phyloP scores from a whole-genome alignment of 23 red algal genomes.

The Gracilaria vermiculophylla region DNA sequence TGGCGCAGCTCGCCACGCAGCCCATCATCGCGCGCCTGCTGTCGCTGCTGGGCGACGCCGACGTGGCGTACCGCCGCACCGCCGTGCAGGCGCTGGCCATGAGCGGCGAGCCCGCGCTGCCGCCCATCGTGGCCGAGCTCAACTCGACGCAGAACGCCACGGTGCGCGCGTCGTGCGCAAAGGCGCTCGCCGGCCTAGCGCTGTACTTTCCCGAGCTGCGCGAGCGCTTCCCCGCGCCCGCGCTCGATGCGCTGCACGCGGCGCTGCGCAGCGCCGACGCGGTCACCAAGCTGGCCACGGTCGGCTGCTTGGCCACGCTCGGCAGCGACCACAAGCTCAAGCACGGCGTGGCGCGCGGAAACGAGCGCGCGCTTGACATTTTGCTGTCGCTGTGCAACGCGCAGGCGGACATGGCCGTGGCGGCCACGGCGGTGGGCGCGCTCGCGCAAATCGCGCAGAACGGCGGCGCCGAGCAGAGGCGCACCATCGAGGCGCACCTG shows the following conservation, averaged over 20 bases:
- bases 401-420: constrained; percentile 34
- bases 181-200: constrained; percentile 37
- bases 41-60: constrained; percentile 7
- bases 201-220: constrained; percentile 50
- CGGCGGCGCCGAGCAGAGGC: constrained; percentile 8
- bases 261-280: constrained; percentile 32
- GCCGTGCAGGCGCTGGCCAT: constrained; percentile 73
- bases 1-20: constrained; percentile 22
- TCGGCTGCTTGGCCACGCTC: constrained; percentile 49
- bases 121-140: constrained; percentile 12
- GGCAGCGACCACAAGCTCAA: constrained; percentile 21
- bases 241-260: constrained; percentile 25
- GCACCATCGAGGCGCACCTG: neutral
- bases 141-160: neutral
- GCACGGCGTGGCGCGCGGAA: neutral
- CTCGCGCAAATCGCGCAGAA: constrained; percentile 46
- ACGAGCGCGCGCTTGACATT: constrained; percentile 13
- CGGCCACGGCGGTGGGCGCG: constrained; percentile 42
- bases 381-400: neutral
- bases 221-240: constrained; percentile 8
- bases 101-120: constrained; percentile 37
- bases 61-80: constrained; percentile 42
- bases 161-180: constrained; percentile 52
- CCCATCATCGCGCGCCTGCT: constrained; percentile 42
- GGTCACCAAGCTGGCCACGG: constrained; percentile 57